A percentile compares a stretch with the other conserved stretches of the same genome.
These are phyloP conservation scores for Cryptococcus wingfieldii DNA, from an alignment of 1,284 basidiomycete genomes.

Conservation along the genomic window DNA sequence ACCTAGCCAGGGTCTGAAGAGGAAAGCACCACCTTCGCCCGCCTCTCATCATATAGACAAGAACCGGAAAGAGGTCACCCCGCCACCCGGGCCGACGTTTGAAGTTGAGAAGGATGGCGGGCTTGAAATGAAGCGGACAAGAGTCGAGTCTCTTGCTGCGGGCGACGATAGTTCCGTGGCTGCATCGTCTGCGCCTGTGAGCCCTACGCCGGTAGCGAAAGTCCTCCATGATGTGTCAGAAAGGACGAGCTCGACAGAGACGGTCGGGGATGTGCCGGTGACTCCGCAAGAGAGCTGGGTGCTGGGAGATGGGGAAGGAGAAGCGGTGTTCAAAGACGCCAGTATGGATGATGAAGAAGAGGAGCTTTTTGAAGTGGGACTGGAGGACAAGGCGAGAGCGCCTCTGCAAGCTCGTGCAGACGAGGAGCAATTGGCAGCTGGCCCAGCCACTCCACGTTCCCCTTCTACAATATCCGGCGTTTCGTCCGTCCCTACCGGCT, in stretches of 20 bases:
- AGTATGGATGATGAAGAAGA: background rate
- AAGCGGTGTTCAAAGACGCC: background rate
- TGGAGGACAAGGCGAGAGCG: background rate
- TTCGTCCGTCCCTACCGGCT: background rate
- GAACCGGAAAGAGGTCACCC: constrained; percentile 2
- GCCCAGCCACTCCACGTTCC: background rate
- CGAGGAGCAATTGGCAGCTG: background rate
- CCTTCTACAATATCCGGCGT: background rate
- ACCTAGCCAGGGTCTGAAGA: background rate
- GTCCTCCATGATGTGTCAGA: background rate
- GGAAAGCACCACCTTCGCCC: constrained; percentile 9
- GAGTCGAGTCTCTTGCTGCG: background rate
- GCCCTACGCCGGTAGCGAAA: constrained; percentile 3
- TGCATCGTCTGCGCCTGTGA: constrained; percentile 3
- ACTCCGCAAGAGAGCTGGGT: constrained; percentile 12
- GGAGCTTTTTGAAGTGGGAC: background rate
- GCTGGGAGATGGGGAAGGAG: background rate
- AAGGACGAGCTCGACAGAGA: background rate
- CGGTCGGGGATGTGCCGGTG: constrained; percentile 8
- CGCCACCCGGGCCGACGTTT: constrained; percentile 5
- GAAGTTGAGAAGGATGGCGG: background rate
- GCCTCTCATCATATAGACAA: constrained; percentile 8
- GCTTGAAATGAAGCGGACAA: background rate
- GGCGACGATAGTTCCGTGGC: background rate
- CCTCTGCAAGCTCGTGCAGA: background rate